Conservation (phyloP, 78 protist species). For the Dictyostelium purpureum region DNA sequence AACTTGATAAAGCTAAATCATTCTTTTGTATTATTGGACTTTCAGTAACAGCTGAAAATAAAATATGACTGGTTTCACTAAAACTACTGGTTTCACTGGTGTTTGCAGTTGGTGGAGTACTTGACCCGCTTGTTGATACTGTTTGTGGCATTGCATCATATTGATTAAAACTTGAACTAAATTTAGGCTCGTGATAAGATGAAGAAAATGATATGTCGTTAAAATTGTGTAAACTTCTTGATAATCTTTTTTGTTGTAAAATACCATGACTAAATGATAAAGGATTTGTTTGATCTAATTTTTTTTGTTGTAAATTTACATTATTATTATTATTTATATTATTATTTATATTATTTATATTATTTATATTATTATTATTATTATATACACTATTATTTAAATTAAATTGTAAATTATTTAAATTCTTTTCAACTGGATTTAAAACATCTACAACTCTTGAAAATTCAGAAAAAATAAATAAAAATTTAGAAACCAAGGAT, state of each 20-base stretch:
- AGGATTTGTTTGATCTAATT: not conserved
- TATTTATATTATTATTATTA: not conserved
- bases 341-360: not conserved
- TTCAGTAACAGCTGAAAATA: not conserved
- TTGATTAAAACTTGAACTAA: slow-evolving; percentile 4
- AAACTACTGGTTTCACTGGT: not conserved
- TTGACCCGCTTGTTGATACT: not conserved
- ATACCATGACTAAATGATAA: slow-evolving; percentile 11
- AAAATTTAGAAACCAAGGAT: slow-evolving; percentile 13
- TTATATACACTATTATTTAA: not conserved
- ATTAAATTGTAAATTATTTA: not conserved
- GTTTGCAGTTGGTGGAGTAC: not conserved
- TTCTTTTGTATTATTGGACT: not conserved
- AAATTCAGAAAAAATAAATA: slow-evolving; percentile 69
- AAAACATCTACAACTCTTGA: slow-evolving; percentile 73
- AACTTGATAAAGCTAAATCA: not conserved
- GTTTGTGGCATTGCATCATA: not conserved
- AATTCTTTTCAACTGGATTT: slow-evolving; percentile 38
- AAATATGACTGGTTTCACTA: not conserved
- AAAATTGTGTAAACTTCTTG: slow-evolving; percentile 50
- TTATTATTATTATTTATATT: no score
- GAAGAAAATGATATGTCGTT: not conserved
- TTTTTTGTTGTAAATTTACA: not conserved
- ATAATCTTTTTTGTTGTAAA: not conserved
- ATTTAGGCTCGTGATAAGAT: not conserved